Conservation (phyloP, 1,284 basidiomycete species). For the Cryptococcus sp. region DNA sequence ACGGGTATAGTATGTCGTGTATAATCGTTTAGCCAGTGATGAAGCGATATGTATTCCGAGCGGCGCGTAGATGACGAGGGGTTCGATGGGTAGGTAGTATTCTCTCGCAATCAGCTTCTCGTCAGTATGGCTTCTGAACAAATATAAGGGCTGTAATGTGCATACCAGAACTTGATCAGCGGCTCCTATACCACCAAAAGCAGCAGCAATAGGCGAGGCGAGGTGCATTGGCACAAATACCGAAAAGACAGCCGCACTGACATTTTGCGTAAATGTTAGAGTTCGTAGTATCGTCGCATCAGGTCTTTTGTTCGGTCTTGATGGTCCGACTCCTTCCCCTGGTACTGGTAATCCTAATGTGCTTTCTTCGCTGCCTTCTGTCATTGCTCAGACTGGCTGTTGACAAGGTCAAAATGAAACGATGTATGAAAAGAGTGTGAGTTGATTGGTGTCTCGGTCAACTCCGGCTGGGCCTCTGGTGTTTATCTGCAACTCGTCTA, state of each 20-base stretch:
- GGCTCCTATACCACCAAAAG: constrained; percentile 25
- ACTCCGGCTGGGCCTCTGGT: too few species aligned
- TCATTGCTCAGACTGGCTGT: not conserved
- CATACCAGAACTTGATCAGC: constrained; percentile 41
- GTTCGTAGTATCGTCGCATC: constrained; percentile 22
- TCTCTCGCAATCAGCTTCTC: constrained; percentile 35
- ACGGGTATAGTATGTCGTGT: constrained; percentile 13
- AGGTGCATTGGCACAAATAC: constrained; percentile 41
- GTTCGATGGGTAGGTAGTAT: constrained; percentile 39
- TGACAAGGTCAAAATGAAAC: too few species aligned
- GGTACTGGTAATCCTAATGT: not conserved
- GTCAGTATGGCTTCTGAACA: not conserved
- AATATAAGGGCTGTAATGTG: not conserved
- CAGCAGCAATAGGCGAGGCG: constrained; percentile 36
- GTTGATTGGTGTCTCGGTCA: too few species aligned
- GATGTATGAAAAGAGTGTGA: too few species aligned
- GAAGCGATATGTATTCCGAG: constrained; percentile 31
- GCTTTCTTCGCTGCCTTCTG: not conserved
- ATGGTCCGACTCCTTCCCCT: not conserved
- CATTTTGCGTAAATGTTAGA: constrained; percentile 41
- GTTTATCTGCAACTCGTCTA: too few species aligned
- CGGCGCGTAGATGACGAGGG: constrained; percentile 32
- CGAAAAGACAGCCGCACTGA: constrained; percentile 38
- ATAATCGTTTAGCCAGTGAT: constrained; percentile 21
- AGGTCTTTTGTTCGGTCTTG: not conserved